Evolutionary conservation across 345 rosid genomes (phyloP), one percentile per base, ranked within the genome.

Genomic region (Sonneratia alba): DNA sequence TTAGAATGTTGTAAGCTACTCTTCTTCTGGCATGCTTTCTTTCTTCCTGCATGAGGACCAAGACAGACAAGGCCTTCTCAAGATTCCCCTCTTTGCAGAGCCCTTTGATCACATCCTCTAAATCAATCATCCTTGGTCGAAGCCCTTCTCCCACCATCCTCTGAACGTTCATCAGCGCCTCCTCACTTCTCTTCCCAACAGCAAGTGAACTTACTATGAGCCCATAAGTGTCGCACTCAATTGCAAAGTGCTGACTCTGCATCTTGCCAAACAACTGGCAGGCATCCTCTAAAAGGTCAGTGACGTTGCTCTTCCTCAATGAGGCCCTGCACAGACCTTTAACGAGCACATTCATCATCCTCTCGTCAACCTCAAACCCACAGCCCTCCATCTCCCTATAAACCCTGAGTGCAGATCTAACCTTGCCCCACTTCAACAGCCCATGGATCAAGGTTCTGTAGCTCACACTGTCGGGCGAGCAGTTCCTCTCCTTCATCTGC

Each of bases 371-470:
- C 49, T 78, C 79, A 70, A 82, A 82, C 14, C 88, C 90, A 47
- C 40, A 24, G 38, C 36, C 72, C 40, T 67, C 81, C 86, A 89
- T 85, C 81, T 87, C 85, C 49, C 79, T 74, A 6, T 79, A 87
- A 43, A 83, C 76, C 21, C 55, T 22, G 3, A 80, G 64, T 2
- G 86, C 95, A 2, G 75, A 76, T 74, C 72, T 65, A 49, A 51
- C 70, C 67, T 81, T 74, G 15, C 83, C 80, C 89, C 96, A 89
- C 62, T 82, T 72, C 78, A 89, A 40, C 57, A 87, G 72, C 55
- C 91, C 92, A 19, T 73, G 81, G 56, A 87, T 62, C 71, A 86
- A 70, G 13, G 95, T 86, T 74, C 79, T 77, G 72, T 87, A 86
- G 70, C 79, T 82, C 18, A 89, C 81, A 49, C 16, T 15, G 79